These are phyloP conservation scores for Boletellus ananiceps DNA, from an alignment of 768 basidiomycete species.

Conservation along the genomic window DNA sequence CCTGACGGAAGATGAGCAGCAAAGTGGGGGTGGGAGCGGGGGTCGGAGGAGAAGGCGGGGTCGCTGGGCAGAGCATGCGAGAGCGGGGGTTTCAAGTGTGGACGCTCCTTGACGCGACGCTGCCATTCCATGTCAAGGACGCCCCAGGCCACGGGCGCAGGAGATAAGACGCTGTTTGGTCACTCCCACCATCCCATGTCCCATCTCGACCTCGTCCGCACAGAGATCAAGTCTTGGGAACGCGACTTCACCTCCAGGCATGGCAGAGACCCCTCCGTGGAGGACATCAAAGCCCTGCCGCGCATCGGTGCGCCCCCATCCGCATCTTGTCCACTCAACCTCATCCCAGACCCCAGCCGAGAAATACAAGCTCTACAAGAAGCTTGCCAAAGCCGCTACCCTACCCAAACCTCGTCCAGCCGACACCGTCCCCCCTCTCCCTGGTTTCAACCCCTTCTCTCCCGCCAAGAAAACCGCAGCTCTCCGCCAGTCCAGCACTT, in stretches of 20 bases:
- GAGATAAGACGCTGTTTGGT: neutral
- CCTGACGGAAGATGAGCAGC: neutral
- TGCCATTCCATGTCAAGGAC: neutral
- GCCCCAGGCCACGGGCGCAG: conserved; percentile 10
- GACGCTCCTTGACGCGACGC: neutral
- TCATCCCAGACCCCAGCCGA: conserved; percentile 44
- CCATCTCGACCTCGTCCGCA: conserved; percentile 38
- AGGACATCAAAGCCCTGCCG: conserved; percentile 65
- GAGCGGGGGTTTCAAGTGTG: conserved; percentile 10
- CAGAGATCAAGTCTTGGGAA: conserved; percentile 79
- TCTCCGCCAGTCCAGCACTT: conserved; percentile 1
- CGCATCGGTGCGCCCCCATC: conserved; percentile 50
- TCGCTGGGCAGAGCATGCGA: conserved; percentile 39
- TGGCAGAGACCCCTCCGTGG: conserved; percentile 56
- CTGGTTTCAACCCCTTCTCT: conserved; percentile 74
- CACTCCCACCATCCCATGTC: conserved; percentile 8
- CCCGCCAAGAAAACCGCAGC: conserved; percentile 51
- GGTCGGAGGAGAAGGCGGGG: conserved; percentile 59
- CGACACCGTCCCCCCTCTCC: conserved; percentile 47
- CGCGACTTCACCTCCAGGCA: conserved; percentile 55
- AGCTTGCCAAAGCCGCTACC: conserved; percentile 48
- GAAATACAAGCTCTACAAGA: conserved; percentile 82
- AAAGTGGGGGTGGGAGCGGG: conserved; percentile 44
- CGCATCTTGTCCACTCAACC: conserved; percentile 5
- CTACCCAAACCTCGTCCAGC: conserved; percentile 48